Evolutionary conservation across 495 filamentous ascomycete species (phyloP).

Genomic region (Hypoxylon trugodes): DNA sequence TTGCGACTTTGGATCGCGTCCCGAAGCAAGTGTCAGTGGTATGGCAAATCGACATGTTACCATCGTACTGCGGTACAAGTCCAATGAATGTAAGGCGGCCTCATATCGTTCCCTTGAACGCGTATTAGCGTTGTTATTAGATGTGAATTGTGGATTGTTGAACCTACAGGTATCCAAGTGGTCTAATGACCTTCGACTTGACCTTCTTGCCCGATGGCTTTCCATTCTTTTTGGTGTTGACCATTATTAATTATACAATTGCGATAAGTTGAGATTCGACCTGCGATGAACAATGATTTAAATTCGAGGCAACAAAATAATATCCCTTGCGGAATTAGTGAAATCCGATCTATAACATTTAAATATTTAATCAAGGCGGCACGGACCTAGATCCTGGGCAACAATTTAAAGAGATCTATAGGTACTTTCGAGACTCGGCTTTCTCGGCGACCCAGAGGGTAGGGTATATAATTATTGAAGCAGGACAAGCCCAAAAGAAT

Average conservation of each 20-base stretch:
- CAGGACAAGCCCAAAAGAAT: too few relatives aligned
- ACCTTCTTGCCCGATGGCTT: not conserved
- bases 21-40: conserved; percentile 7
- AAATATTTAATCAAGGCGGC: too few relatives aligned
- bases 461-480: too few relatives aligned
- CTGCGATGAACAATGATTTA: too few relatives aligned
- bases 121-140: not conserved
- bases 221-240: not conserved
- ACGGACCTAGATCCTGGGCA: too few relatives aligned
- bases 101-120: conserved; percentile 33
- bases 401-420: not conserved
- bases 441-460: conserved; percentile 28
- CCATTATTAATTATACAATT: not conserved
- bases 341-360: too few relatives aligned
- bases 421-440: not conserved
- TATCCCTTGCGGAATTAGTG: too few relatives aligned
- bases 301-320: too few relatives aligned
- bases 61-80: conserved; percentile 46
- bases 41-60: conserved; percentile 46
- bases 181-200: conserved; percentile 23
- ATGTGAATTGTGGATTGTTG: not conserved
- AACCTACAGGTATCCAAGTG: conserved; percentile 27
- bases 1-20: not conserved
- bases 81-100: conserved; percentile 41
- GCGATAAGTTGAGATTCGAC: not conserved